phyloP scores from a whole-genome alignment of 1,139 yeast species.

The Magnusiomyces fungicola region DNA sequence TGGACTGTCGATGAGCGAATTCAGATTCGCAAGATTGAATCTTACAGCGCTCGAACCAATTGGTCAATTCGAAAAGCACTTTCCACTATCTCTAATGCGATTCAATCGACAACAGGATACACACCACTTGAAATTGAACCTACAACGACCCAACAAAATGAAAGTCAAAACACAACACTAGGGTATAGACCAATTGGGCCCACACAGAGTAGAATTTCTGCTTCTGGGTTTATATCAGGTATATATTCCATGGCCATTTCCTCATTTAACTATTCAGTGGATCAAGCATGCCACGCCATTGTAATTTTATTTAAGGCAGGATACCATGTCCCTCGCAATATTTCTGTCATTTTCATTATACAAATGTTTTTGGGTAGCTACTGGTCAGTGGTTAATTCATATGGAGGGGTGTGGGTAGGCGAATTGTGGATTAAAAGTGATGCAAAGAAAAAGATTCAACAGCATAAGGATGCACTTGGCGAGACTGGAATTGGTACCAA shows the following conservation, averaged over 20 bases:
- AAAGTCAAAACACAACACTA: neutral
- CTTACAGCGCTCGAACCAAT: neutral
- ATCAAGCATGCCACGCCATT: conserved; percentile 18
- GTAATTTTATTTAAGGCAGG: conserved; percentile 19
- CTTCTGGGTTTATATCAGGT: too few relatives aligned
- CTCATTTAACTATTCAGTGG: neutral
- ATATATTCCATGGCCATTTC: too few relatives aligned
- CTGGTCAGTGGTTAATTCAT: conserved; percentile 35
- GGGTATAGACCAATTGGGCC: neutral
- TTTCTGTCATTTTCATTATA: conserved; percentile 27
- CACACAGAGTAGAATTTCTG: too few relatives aligned
- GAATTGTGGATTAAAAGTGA: conserved; percentile 32
- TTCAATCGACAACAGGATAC: neutral
- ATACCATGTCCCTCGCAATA: conserved; percentile 22
- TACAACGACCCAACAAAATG: neutral
- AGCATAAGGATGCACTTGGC: neutral
- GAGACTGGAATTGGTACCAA: neutral
- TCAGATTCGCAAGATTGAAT: conserved; percentile 11
- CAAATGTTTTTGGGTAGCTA: conserved; percentile 36
- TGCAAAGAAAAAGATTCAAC: neutral
- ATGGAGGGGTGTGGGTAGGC: conserved; percentile 37
- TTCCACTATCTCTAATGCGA: neutral
- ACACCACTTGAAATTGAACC: neutral
- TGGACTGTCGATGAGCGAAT: conserved; percentile 28
- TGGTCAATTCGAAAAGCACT: neutral